These are phyloP conservation scores for Inga oerstediana DNA, from an alignment of 306 rosid species.

Conservation along the genomic window DNA sequence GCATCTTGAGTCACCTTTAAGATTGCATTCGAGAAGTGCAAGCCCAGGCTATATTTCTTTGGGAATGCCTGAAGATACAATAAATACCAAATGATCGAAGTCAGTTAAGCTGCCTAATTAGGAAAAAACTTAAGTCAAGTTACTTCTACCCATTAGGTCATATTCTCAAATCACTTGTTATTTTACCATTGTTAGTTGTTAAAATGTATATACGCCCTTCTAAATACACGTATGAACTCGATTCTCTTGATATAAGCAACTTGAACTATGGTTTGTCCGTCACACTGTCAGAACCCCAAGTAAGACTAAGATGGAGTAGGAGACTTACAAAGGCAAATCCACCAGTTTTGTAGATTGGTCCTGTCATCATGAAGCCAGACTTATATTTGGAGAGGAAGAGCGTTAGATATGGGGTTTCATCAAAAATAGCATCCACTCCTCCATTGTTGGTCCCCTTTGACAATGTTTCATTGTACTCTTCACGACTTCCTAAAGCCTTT, in stretches of 20 bases:
- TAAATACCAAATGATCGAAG: too few relatives aligned
- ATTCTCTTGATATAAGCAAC: too few relatives aligned
- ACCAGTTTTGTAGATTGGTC: slow-evolving; percentile 38
- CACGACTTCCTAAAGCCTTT: neutral
- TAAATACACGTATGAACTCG: too few relatives aligned
- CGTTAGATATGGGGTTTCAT: slow-evolving; percentile 42
- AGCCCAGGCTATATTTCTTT: slow-evolving; percentile 29
- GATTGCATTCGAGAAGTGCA: slow-evolving; percentile 45
- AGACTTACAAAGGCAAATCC: slow-evolving; percentile 54
- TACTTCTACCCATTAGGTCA: too few relatives aligned
- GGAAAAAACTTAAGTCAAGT: too few relatives aligned
- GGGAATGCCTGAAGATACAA: slow-evolving; percentile 42
- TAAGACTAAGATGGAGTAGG: neutral
- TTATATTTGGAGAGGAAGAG: slow-evolving; percentile 38
- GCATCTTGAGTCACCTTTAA: slow-evolving; percentile 40
- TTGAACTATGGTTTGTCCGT: too few relatives aligned
- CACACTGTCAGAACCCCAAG: too few relatives aligned
- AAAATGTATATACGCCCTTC: too few relatives aligned
- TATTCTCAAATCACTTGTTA: too few relatives aligned
- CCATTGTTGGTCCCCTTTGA: neutral
- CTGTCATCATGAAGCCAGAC: slow-evolving; percentile 32
- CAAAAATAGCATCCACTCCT: neutral
- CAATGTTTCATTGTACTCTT: neutral
- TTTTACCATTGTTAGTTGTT: too few relatives aligned
- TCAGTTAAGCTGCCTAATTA: too few relatives aligned